Base-by-base conservation (phyloP, 116 monocot species). In the Posidonia oceanica region DNA sequence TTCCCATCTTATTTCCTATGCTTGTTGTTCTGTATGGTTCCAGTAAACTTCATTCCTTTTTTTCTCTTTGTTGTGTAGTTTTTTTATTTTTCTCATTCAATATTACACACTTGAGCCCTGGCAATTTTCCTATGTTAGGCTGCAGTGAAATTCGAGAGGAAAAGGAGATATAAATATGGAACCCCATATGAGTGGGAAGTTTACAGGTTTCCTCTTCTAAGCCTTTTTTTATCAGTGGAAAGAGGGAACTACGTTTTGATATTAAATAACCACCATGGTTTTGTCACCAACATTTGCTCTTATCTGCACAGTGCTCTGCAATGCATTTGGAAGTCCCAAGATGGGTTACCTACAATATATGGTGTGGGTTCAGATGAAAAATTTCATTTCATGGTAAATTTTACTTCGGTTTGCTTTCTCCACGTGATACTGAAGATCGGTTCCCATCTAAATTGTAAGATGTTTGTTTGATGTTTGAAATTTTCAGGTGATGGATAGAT, bases 401-500 rank as follows among this genome's bases (percentile, higher is more conserved):
- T 22, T 18, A 16, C 36, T 63, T 15, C 36, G 14, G 23, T 63
- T 66, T 42, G 11, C 18, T 29, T 29, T 29, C 29, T 29, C 29
- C 29, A 29, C 29, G 1, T 29, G 29, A 29, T 29, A 29, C 29
- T 29, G 29, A 29, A 29, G 29, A 29, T 29, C 29, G 1, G 17
- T 66, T 63, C 63, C 15, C 14, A 63, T 63, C 63, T 36, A 16
- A 16, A 48, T n/a, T 51, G 7, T 22, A 4, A 4, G 15, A 21
- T 66, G 38, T 3, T 20, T 21, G 66, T 20, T 42, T n/a, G 6
- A 40, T 18, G 17, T 14, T 48, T 2, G 41, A 6, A 36, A 8
- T 17, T 66, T 66, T 39, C 21, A 66, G 66, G 66, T 66, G 38
- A 66, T 66, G 66, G 66, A 66, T 22, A 66, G 7, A 40, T 20